These are phyloP conservation scores for Fragilariopsis cylindrus DNA, from an alignment of 108 stramenopile species.

Conservation along the genomic window DNA sequence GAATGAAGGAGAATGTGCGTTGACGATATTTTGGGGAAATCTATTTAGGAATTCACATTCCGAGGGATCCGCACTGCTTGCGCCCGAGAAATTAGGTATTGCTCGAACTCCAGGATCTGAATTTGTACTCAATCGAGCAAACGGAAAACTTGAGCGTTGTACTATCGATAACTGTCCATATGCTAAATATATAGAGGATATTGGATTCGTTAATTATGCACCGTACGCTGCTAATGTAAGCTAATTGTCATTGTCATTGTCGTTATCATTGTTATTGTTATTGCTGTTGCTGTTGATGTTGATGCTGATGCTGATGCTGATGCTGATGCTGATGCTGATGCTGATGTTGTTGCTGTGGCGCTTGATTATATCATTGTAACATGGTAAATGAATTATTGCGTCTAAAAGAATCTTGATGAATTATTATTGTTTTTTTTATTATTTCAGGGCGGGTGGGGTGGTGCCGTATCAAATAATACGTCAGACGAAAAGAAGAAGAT, in stretches of 20 bases:
- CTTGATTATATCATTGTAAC: conserved; percentile 11
- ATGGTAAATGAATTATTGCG: not conserved
- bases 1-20: conserved; percentile 33
- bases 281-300: not conserved
- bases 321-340: too few species aligned
- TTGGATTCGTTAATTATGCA: conserved; percentile 34
- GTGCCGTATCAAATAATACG: too few species aligned
- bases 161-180: conserved; percentile 24
- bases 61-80: not conserved
- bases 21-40: conserved; percentile 41
- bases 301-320: not conserved
- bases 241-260: conserved; percentile 17
- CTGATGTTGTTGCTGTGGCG: not conserved
- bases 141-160: conserved; percentile 34
- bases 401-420: too few species aligned
- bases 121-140: conserved; percentile 28
- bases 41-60: conserved; percentile 12
- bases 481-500: too few species aligned
- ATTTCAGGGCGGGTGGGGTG: too few species aligned
- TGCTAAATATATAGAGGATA: conserved; percentile 16
- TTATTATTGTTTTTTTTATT: too few species aligned
- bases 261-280: not conserved
- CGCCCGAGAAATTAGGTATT: conserved; percentile 21
- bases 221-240: conserved; percentile 47
- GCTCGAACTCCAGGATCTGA: conserved; percentile 34